Evolutionary conservation across 805 yeast genomes (phyloP).

Genomic region (Sugiyamaella marilandica): DNA sequence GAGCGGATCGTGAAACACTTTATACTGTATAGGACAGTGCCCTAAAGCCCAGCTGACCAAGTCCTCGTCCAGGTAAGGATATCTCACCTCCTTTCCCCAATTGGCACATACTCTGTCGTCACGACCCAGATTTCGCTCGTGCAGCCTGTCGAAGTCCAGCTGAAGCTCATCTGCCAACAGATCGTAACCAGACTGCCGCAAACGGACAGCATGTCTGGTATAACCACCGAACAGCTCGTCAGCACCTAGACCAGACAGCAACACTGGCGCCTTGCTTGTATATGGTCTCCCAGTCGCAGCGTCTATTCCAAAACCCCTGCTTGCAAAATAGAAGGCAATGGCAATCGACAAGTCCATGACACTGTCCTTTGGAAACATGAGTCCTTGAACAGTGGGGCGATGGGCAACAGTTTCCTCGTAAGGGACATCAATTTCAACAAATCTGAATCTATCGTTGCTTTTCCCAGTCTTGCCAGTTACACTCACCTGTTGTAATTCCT

Average conservation of each 20-base stretch:
- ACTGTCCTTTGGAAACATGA: conserved; percentile 80
- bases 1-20: conserved; percentile 19
- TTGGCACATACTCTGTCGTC: conserved; percentile 84
- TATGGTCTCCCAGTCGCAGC: conserved; percentile 32
- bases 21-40: conserved; percentile 35
- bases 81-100: conserved; percentile 88
- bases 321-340: conserved; percentile 89
- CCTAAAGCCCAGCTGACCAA: conserved; percentile 43
- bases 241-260: conserved; percentile 92
- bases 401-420: conserved; percentile 58
- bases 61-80: conserved; percentile 71
- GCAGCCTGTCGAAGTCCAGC: conserved; percentile 66
- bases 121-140: conserved; percentile 77
- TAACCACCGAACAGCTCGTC: conserved; percentile 97
- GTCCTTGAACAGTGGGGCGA: conserved; percentile 47
- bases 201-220: conserved; percentile 59
- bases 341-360: conserved; percentile 97
- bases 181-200: conserved; percentile 34
- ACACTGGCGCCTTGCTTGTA: conserved; percentile 46
- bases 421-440: conserved; percentile 69
- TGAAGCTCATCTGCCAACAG: conserved; percentile 56
- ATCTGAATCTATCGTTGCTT: conserved; percentile 31
- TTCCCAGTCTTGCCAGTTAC: neutral
- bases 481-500: conserved; percentile 43
- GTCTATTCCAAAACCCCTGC: conserved; percentile 48